phyloP scores from a whole-genome alignment of 495 filamentous ascomycete genomes.

The Neurospora tetraspora region DNA sequence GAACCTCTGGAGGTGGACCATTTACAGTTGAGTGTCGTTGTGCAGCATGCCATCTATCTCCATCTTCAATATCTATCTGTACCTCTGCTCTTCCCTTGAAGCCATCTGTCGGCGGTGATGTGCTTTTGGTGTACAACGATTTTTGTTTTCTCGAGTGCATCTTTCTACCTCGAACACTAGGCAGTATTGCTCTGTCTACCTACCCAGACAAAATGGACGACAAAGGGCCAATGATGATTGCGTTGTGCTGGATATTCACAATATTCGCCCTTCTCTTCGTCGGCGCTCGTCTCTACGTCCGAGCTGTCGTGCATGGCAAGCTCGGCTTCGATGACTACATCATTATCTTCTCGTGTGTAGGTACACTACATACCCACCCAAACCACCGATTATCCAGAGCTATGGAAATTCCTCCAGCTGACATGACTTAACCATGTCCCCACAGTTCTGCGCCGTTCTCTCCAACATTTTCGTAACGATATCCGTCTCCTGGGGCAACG shows the following conservation, averaged over 20 bases:
- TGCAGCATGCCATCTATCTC: background rate
- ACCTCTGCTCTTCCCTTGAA: background rate
- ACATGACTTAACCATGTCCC: background rate
- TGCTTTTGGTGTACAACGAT: background rate
- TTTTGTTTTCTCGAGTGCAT: background rate
- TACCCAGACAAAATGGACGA: background rate
- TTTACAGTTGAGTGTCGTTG: background rate
- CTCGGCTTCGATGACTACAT: conserved; percentile 9
- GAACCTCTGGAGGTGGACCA: no score
- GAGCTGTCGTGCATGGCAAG: conserved; percentile 4
- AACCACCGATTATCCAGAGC: background rate
- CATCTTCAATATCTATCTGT: background rate
- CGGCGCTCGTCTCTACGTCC: conserved; percentile 11
- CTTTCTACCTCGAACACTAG: background rate
- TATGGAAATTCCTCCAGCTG: background rate
- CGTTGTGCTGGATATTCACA: conserved; percentile 7
- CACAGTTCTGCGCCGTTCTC: conserved; percentile 5
- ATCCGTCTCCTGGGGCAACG: conserved; percentile 11
- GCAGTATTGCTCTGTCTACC: background rate
- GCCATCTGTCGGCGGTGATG: background rate
- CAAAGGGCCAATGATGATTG: conserved; percentile 9
- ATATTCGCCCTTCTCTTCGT: conserved; percentile 10
- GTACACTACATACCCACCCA: background rate
- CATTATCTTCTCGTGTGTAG: conserved; percentile 1
- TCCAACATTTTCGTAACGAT: conserved; percentile 5